Percentiles rank a stretch among this genome's conserved stretches.
phyloP scores from a whole-genome alignment of 257 asterid genomes.

The Pogostemon cablin region DNA sequence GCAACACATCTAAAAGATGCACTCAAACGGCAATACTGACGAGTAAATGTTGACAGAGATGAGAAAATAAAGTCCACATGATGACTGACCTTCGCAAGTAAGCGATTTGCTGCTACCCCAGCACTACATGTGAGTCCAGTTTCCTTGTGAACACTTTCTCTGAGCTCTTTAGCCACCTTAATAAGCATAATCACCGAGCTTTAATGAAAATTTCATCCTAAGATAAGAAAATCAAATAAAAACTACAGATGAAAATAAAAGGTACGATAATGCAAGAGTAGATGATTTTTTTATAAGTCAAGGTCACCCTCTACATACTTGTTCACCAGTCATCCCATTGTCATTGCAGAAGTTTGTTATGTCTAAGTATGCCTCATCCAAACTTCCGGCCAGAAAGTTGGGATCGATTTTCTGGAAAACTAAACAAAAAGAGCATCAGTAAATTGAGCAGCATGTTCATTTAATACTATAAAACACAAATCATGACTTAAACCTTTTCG shows the following conservation, averaged over 20 bases:
- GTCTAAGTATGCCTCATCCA: constrained; percentile 99
- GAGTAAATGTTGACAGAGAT: constrained; percentile 15
- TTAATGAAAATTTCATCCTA: constrained; percentile 13
- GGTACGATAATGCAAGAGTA: constrained; percentile 5
- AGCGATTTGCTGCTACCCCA: constrained; percentile 90
- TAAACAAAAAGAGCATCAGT: constrained; percentile 37
- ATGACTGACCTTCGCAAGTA: constrained; percentile 87
- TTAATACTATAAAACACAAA: constrained; percentile 21
- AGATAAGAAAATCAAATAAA: constrained; percentile 29
- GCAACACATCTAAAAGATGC: neutral
- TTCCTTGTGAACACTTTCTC: constrained; percentile 66
- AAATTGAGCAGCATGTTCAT: constrained; percentile 29
- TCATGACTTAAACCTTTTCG: constrained; percentile 66
- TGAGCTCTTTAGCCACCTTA: constrained; percentile 89
- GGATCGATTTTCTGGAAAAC: constrained; percentile 86
- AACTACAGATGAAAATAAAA: constrained; percentile 19
- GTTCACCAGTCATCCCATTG: constrained; percentile 66
- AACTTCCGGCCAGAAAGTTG: constrained; percentile 77
- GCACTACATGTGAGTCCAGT: constrained; percentile 99
- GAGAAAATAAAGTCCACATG: constrained; percentile 11
- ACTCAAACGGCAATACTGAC: neutral
- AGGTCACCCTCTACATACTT: constrained; percentile 55
- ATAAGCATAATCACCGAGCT: constrained; percentile 30
- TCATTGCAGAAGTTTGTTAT: constrained; percentile 76
- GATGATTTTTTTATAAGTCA: constrained; percentile 24